Evolutionary conservation across 1,139 yeast species (phyloP), one percentile per base, ranked within the genome.

Genomic region (Scheffersomyces illinoinensis): DNA sequence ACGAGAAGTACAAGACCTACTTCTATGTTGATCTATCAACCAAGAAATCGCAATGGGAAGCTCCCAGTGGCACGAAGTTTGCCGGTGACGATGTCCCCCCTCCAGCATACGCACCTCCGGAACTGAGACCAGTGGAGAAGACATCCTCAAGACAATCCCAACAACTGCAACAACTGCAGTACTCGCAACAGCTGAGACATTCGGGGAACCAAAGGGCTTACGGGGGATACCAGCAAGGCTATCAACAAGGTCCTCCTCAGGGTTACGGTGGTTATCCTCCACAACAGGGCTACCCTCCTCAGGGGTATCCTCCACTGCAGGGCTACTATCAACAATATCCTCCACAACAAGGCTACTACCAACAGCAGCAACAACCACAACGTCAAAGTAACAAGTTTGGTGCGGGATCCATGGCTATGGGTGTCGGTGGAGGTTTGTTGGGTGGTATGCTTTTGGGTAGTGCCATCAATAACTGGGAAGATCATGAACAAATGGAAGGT

Each of bases 31-130:
- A 93, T 67, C 76, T 89, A 64, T 68, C 79, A 19, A 84, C 91
- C n/a, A 89, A 90, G 62, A 78, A 85, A 64, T 91, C 97, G 0
- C 97, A 92, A 73, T 93, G 98, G 98, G 97, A 91, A 57, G 85
- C 88, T 17, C 98, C 98, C 3, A 61, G 68, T 8, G 93, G 91
- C 0, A 85, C 91, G 0, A 71, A 65, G 1, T 82, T 84, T 69
- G 71, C 74, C 5, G 67, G 69, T 5, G 72, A 66, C 18, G 73
- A 60, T 43, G 66, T 59, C 12, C 73, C 71, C 43, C 76, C 67
- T 3, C 73, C 74, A 21, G 77, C 79, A 49, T 68, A 69, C 59
- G 67, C 54, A 48, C 60, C 52, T 23, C 17, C 17, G 43, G 43
- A 33, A 33, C 43, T 33, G 43, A 33, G 43, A 33, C 43, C 43